Evolutionary conservation across 2,329 filamentous ascomycete species (phyloP).

Genomic region (Sporothrix dimorphospora): DNA sequence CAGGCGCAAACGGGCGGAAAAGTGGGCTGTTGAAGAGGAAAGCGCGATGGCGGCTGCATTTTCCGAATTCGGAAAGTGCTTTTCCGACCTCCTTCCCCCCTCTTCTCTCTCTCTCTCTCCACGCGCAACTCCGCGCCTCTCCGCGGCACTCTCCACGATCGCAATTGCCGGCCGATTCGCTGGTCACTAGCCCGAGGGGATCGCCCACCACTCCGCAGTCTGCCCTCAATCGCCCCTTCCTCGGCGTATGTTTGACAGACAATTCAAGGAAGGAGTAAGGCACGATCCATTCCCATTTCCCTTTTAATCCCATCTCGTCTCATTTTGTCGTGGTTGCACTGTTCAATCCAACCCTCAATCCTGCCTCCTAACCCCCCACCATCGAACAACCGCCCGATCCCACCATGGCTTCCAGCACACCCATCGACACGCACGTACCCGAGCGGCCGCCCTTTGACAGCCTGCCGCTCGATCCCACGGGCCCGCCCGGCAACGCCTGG

Average conservation of each 20-base stretch:
- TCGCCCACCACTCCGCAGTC: neutral
- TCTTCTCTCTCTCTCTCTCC: neutral
- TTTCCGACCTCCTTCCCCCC: neutral
- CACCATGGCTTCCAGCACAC: neutral
- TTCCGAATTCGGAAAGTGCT: slow-evolving; percentile 14
- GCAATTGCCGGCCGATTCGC: slow-evolving; percentile 1
- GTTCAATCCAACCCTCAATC: neutral
- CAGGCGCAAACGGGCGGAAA: slow-evolving; percentile 3
- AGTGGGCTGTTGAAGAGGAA: neutral
- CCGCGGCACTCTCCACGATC: slow-evolving; percentile 5
- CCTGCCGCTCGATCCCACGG: slow-evolving; percentile 34
- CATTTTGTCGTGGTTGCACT: neutral
- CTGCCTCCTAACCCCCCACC: neutral
- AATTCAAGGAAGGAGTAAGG: neutral
- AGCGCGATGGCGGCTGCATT: neutral
- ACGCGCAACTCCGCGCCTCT: neutral
- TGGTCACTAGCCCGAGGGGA: neutral
- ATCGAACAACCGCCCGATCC: neutral
- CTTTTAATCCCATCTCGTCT: neutral
- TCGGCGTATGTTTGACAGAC: neutral
- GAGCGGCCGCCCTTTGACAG: slow-evolving; percentile 43
- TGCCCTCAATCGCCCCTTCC: neutral
- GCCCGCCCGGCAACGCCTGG: slow-evolving; percentile 45
- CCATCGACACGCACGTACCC: neutral
- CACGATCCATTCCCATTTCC: neutral